A percentile compares a stretch with the other conserved stretches of the same genome.
Evolutionary conservation across 768 basidiomycete species (phyloP).

Genomic region (Leucosporidium scottii): DNA sequence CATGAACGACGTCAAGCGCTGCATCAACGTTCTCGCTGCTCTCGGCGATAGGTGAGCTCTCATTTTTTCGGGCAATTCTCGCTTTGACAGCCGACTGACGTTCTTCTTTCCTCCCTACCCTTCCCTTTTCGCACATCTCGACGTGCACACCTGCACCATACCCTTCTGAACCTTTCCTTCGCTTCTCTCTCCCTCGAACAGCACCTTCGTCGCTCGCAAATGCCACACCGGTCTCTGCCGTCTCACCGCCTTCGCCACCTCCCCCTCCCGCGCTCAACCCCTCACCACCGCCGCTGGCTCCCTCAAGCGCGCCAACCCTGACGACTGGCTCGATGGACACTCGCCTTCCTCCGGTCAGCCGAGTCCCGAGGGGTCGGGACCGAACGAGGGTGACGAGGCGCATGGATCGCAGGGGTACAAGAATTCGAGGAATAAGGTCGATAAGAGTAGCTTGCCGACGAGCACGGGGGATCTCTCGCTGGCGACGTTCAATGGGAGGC

Average conservation of each 20-base stretch:
- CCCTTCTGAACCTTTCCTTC: no score
- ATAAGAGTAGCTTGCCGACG: conserved; percentile 6
- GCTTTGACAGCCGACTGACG: background rate
- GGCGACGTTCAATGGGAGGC: conserved; percentile 17
- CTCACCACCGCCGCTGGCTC: background rate
- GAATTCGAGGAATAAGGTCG: background rate
- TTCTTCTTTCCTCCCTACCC: background rate
- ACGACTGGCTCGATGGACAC: conserved; percentile 11
- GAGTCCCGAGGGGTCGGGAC: background rate
- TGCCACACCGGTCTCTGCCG: conserved; percentile 5
- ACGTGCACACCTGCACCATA: background rate
- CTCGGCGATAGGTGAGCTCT: conserved; percentile 29
- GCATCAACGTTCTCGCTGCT: conserved; percentile 52
- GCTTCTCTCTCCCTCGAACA: background rate
- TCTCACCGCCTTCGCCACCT: conserved; percentile 8
- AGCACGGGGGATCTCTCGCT: conserved; percentile 23
- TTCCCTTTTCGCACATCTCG: background rate
- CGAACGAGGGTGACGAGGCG: background rate
- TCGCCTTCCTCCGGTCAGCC: conserved; percentile 10
- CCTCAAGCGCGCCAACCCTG: conserved; percentile 13
- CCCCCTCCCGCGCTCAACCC: background rate
- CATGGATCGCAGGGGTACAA: background rate
- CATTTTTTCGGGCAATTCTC: background rate
- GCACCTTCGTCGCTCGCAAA: conserved; percentile 10
- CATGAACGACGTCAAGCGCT: conserved; percentile 56